Evolutionary conservation across 495 filamentous ascomycete genomes (phyloP), one percentile per base, ranked within the genome.

Genomic region (Podospora anserina): DNA sequence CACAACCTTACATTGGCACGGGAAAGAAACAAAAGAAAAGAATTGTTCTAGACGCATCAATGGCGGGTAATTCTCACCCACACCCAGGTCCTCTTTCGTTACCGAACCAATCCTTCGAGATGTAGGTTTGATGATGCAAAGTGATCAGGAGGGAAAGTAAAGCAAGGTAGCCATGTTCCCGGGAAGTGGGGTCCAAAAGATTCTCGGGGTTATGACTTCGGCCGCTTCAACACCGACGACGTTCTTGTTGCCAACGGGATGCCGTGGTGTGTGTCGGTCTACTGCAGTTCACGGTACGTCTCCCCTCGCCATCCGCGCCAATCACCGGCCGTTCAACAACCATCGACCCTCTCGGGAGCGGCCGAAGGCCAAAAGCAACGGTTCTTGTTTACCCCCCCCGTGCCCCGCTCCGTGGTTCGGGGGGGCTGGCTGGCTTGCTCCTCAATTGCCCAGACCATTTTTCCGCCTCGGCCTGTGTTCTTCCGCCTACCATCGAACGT

Each of bases 201-300:
- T 59, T 59, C 56, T 59, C 26, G 19, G 56, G 56, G 56, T 59
- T 59, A 59, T 18, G 26, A 4, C 39, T 49, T 49, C 39, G 39
- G 39, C 39, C 39, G 39, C 39, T 49, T 49, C 56, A 59, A 59
- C 56, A 59, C 56, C 56, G 56, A 59, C 56, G 16, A 57, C 56
- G 6, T 59, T 6, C 15, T 58, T 58, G 5, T n/a, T 23, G 23
- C 23, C 55, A 6, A 58, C 23, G 3, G 55, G 34, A 11, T 39
- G 34, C 34, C 34, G 34, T 39, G 11, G 34, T 39, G 34, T 39
- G 0, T 6, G 34, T 39, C 34, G 11, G 11, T 11, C 34, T 39
- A 39, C 34, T 39, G 34, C 34, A 23, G 23, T 39, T 5, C 34
- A 39, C 5, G 34, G 5, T 5, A 39, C 39, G 39, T 49, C 15